Evolutionary conservation across 148 eudicot genomes (phyloP).

Genomic region (Dianthus caryophyllus): DNA sequence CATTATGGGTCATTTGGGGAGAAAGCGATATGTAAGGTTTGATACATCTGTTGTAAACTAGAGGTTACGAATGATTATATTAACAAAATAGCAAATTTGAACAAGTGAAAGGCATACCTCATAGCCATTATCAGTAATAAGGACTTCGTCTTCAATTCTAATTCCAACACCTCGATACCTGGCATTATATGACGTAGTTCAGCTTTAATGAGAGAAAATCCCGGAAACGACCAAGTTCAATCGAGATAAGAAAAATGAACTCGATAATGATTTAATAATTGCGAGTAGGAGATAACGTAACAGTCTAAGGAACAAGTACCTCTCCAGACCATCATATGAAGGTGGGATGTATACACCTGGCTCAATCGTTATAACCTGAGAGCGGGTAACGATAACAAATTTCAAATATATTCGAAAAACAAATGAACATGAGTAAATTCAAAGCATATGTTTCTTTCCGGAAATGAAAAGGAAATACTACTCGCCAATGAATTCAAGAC

Average conservation of each 20-base stretch:
- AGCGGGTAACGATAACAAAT: background rate
- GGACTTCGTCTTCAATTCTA: conserved; percentile 90
- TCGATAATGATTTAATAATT: background rate
- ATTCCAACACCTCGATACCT: conserved; percentile 93
- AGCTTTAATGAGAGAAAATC: background rate
- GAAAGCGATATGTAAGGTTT: background rate
- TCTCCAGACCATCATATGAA: conserved; percentile 56
- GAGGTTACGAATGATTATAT: background rate
- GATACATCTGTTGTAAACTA: background rate
- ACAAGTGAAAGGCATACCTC: conserved; percentile 48
- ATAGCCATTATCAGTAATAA: conserved; percentile 76
- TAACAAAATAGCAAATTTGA: background rate
- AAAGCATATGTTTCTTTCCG: background rate
- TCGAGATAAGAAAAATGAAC: background rate
- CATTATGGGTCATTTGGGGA: background rate
- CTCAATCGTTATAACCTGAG: conserved; percentile 90
- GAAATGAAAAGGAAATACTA: background rate
- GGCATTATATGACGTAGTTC: conserved; percentile 26
- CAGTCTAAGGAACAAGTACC: too few species aligned
- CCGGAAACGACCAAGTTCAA: background rate
- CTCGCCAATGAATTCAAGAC: background rate
- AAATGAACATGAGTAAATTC: background rate
- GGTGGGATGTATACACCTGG: conserved; percentile 89
- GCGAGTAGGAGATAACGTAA: background rate
- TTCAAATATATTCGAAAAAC: background rate